Percentiles rank a stretch among this genome's conserved stretches.
These are phyloP conservation scores for Colletotrichum sp. DNA, from an alignment of 2,329 filamentous ascomycete species.

Conservation along the genomic window DNA sequence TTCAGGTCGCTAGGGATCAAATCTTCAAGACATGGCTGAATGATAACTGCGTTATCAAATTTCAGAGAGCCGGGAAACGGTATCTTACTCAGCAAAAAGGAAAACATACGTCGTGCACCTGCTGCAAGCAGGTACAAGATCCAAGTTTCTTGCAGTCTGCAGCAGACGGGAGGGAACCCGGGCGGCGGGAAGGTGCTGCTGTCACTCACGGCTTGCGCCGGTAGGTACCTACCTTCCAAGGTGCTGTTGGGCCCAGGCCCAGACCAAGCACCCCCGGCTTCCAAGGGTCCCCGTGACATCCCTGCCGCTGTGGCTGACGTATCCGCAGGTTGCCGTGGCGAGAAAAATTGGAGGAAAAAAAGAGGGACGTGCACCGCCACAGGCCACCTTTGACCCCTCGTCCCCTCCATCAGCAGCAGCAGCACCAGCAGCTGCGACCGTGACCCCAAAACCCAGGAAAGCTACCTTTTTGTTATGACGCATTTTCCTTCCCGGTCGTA, in stretches of 20 bases:
- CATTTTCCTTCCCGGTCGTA: conserved; percentile 22
- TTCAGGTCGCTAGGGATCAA: background rate
- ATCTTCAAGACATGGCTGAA: background rate
- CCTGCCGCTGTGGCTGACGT: conserved; percentile 8
- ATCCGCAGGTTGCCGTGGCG: conserved; percentile 15
- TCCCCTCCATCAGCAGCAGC: conserved; percentile 17
- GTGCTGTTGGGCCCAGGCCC: background rate
- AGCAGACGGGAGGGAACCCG: background rate
- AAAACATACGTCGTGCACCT: background rate
- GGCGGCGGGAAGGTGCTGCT: background rate
- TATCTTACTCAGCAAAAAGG: background rate
- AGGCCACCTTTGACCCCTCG: conserved; percentile 17
- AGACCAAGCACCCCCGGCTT: background rate
- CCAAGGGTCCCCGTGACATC: background rate
- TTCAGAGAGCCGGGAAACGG: background rate
- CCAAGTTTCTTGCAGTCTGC: background rate
- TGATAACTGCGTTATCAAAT: background rate
- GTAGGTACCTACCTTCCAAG: background rate
- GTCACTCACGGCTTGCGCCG: background rate
- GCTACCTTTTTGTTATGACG: conserved; percentile 32
- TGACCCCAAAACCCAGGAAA: conserved; percentile 5
- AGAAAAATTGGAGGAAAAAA: conserved; percentile 7
- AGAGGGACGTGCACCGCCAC: conserved; percentile 29
- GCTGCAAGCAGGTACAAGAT: background rate
- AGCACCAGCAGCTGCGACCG: background rate